Evolutionary conservation across 805 yeast species (phyloP), one percentile per base, ranked within the genome.

Genomic region (Suhomyces prunicola): DNA sequence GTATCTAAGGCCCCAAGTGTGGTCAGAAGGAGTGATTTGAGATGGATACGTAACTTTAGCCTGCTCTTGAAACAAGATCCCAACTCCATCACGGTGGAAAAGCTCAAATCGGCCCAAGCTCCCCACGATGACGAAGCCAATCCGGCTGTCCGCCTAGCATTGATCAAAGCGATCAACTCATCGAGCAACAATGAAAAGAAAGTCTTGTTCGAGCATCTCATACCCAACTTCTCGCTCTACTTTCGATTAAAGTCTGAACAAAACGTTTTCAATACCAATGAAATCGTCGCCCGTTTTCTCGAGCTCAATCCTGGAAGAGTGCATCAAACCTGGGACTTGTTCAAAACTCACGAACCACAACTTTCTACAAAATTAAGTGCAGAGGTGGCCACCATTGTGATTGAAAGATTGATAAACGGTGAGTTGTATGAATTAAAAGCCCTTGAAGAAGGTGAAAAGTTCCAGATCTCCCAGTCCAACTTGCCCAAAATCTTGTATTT

Each of bases 261-360:
- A 2, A 40, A 45, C 1, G 40, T 27, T 6, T 9, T 48, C 5
- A 45, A 29, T 8, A 24, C 48, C 23, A 39, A 29, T 22, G 59
- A 54, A 24, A 19, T 57, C 17, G 35, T 53, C n/a, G 42, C 44
- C 17, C 47, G 59, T 7, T 65, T 81, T 24, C 67, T 81, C 5
- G 61, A 62, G 31, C 55, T 69, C 41, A 83, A 83, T 56, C 84
- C 85, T 2, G 86, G 85, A 10, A 67, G 87, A 52, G 85, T 77
- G 1, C 67, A 68, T 48, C 65, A 72, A n/a, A 74, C 83, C 15
- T 73, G 79, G 76, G 84, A 81, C 49, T 58, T 82, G 9, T 75
- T 74, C 50, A 57, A 65, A 9, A 69, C 70, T 10, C 33, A 50
- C 35, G 44, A 50, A 4, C 40, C 39, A 6, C 40, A 55, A 6